Evolutionary conservation across 805 yeast genomes (phyloP).

Genomic region (Cyberlindnera nakhonratchasimensis): DNA sequence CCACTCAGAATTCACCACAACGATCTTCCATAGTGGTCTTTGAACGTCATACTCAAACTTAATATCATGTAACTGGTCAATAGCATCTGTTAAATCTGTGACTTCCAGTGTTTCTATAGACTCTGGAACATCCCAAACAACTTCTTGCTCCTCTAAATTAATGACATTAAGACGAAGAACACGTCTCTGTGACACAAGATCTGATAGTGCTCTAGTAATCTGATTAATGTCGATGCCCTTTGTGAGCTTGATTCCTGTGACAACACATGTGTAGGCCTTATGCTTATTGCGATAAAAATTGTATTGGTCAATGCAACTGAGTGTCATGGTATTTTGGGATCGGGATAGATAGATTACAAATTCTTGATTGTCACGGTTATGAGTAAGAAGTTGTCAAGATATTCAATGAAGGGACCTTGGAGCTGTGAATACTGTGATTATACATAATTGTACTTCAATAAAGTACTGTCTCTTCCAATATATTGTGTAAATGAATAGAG

Average conservation of each 20-base stretch:
- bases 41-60: background rate
- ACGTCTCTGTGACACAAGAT: constrained; percentile 4
- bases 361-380: too few species aligned
- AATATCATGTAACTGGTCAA: constrained; percentile 4
- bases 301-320: background rate
- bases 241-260: constrained; percentile 4
- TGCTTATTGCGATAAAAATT: constrained; percentile 6
- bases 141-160: background rate
- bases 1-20: constrained; percentile 6
- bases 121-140: background rate
- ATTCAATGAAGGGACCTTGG: too few species aligned
- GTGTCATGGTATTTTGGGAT: background rate
- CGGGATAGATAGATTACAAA: too few species aligned
- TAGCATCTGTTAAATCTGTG: background rate
- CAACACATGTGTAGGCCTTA: constrained; percentile 7
- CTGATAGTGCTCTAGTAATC: background rate
- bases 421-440: too few species aligned
- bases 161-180: constrained; percentile 6
- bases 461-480: too few species aligned
- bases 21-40: constrained; percentile 10
- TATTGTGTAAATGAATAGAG: too few species aligned
- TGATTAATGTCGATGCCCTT: background rate
- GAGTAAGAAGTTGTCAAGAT: too few species aligned
- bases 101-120: background rate
- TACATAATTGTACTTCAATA: too few species aligned